Percentiles rank a stretch among this genome's conserved stretches.
Evolutionary conservation across 2,329 filamentous ascomycete genomes (phyloP).

Genomic region (Exophiala viscosa): DNA sequence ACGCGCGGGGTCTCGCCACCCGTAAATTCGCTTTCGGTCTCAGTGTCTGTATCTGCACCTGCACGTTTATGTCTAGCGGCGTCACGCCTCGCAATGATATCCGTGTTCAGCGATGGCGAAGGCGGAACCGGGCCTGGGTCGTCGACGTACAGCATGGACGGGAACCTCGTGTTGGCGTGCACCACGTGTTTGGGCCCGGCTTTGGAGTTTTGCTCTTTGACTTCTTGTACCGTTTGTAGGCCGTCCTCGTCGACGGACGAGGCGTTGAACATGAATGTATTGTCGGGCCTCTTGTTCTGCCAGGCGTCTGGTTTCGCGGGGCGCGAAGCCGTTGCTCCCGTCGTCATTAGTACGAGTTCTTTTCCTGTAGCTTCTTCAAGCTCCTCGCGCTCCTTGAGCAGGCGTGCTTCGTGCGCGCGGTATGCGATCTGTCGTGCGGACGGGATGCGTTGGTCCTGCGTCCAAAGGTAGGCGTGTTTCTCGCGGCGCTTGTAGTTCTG

Average conservation of each 20-base stretch:
- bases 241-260: constrained; percentile 49
- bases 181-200: constrained; percentile 73
- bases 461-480: constrained; percentile 86
- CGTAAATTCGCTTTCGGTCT: constrained; percentile 50
- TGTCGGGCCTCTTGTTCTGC: constrained; percentile 65
- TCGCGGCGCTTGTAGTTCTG: constrained; percentile 81
- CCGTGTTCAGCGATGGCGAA: constrained; percentile 71
- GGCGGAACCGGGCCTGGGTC: constrained; percentile 53
- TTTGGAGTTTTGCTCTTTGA: constrained; percentile 65
- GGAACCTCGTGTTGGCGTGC: constrained; percentile 79
- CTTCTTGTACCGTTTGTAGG: constrained; percentile 60
- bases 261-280: constrained; percentile 76
- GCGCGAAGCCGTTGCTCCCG: constrained; percentile 60
- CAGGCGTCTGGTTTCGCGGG: constrained; percentile 75
- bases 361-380: constrained; percentile 59
- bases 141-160: constrained; percentile 38
- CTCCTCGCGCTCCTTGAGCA: constrained; percentile 56
- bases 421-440: constrained; percentile 59
- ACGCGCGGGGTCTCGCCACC: constrained; percentile 81
- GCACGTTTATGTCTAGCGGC: constrained; percentile 68
- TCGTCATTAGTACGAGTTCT: constrained; percentile 57
- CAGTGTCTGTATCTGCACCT: constrained; percentile 46
- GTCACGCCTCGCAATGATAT: constrained; percentile 63
- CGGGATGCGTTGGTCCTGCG: constrained; percentile 71
- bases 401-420: constrained; percentile 59